These are phyloP conservation scores for Beauveria bassiana DNA, from an alignment of 2,329 filamentous ascomycete genomes.

Conservation along the genomic window DNA sequence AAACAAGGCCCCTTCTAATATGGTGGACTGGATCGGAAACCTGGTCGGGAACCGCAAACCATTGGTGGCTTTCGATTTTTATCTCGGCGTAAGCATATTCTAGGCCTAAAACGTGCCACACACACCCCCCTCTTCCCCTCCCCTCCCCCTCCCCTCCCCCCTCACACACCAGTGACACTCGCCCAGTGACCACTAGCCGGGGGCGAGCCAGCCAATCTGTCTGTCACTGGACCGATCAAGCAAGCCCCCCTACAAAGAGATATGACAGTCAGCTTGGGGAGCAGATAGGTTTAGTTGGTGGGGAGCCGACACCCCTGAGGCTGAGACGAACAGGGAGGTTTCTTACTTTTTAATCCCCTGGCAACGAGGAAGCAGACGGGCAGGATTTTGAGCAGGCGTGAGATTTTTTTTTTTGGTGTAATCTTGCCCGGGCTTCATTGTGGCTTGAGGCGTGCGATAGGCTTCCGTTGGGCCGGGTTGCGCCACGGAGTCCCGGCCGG, in stretches of 20 bases:
- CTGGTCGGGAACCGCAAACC: slow-evolving; percentile 5
- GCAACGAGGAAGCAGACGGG: neutral
- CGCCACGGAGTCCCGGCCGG: neutral
- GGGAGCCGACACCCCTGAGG: neutral
- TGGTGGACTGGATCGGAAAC: slow-evolving; percentile 4
- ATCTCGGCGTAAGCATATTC: slow-evolving; percentile 5
- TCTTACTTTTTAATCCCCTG: neutral
- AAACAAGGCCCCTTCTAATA: neutral
- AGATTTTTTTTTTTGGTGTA: no score
- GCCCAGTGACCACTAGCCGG: neutral
- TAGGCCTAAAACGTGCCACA: neutral
- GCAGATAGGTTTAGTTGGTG: neutral
- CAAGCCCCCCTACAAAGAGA: neutral
- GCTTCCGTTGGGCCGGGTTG: neutral
- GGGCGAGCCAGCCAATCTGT: neutral
- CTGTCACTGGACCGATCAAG: slow-evolving; percentile 5
- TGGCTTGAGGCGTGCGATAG: neutral
- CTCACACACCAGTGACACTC: no score
- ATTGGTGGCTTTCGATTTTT: slow-evolving; percentile 7
- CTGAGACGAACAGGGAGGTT: neutral
- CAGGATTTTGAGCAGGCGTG: neutral
- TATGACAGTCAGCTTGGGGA: neutral
- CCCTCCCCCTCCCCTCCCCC: neutral
- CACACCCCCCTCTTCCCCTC: neutral
- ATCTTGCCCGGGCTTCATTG: no score